A percentile compares a stretch with the other conserved stretches of the same genome.
Evolutionary conservation across 495 filamentous ascomycete genomes (phyloP).

Genomic region (Podospora australis): DNA sequence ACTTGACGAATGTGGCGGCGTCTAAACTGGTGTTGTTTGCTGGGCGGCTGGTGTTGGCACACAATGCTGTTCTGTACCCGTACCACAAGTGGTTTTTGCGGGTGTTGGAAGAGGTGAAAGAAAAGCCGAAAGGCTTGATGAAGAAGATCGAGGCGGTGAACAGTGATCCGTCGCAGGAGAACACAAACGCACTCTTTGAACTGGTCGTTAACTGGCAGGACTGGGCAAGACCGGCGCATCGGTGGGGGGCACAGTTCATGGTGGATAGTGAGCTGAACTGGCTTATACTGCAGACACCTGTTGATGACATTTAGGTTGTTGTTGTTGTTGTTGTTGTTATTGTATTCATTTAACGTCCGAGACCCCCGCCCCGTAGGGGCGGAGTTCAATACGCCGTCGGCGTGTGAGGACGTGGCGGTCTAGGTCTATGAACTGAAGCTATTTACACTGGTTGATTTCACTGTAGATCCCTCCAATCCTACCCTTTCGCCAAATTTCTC

Average conservation of each 20-base stretch:
- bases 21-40: constrained; percentile 20
- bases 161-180: constrained; percentile 7
- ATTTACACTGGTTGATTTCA: too few relatives aligned
- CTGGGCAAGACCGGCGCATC: constrained; percentile 4
- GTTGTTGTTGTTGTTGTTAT: not conserved
- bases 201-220: constrained; percentile 11
- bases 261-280: constrained; percentile 21
- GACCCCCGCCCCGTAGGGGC: too few relatives aligned
- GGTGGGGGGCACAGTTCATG: constrained; percentile 12
- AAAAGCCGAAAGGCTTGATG: constrained; percentile 18
- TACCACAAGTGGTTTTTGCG: constrained; percentile 22
- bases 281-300: constrained; percentile 12
- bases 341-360: too few relatives aligned
- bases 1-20: constrained; percentile 14
- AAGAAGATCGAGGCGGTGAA: constrained; percentile 3
- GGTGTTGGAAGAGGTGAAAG: constrained; percentile 10
- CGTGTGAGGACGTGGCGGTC: too few relatives aligned
- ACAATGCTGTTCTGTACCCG: constrained; percentile 22
- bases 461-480: too few relatives aligned
- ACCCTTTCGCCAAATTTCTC: too few relatives aligned
- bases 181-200: constrained; percentile 11
- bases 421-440: too few relatives aligned
- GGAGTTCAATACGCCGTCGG: too few relatives aligned
- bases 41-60: constrained; percentile 15
- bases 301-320: constrained; percentile 12